These are phyloP conservation scores for Achlya hypogyna DNA, from an alignment of 352 stramenopile genomes.

Conservation along the genomic window DNA sequence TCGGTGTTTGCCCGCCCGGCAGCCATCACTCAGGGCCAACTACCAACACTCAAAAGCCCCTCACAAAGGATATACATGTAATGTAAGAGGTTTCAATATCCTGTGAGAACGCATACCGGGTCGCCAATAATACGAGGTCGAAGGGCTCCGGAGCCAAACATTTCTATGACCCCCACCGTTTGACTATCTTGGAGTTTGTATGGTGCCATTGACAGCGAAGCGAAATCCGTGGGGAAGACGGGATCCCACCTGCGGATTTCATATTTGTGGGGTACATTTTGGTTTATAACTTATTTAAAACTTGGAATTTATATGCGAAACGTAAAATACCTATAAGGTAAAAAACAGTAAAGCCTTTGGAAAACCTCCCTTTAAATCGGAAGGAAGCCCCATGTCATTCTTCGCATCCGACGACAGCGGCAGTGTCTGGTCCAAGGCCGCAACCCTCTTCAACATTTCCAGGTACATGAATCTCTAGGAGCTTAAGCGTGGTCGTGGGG, in stretches of 20 bases:
- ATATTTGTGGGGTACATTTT: background rate
- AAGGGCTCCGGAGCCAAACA: background rate
- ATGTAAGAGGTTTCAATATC: background rate
- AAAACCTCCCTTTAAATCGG: slow-evolving; percentile 3
- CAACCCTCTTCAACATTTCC: slow-evolving; percentile 84
- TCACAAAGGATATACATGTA: background rate
- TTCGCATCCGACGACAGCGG: slow-evolving; percentile 68
- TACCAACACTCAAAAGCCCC: background rate
- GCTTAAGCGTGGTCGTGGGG: background rate
- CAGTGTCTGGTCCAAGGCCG: slow-evolving; percentile 76
- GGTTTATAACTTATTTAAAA: background rate
- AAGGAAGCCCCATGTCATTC: slow-evolving; percentile 47
- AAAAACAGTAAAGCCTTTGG: background rate
- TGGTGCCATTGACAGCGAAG: background rate
- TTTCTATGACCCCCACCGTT: background rate
- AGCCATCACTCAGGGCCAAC: background rate
- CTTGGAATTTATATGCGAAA: slow-evolving; percentile 1
- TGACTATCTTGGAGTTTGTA: background rate
- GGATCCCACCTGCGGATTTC: slow-evolving; percentile 8
- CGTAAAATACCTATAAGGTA: background rate
- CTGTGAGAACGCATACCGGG: background rate
- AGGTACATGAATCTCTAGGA: slow-evolving; percentile 26
- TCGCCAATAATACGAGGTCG: background rate
- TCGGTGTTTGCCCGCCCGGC: too few relatives aligned
- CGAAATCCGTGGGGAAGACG: background rate